Percentiles rank a stretch among this genome's conserved stretches.
Evolutionary conservation across 2,329 filamentous ascomycete genomes (phyloP).

Genomic region (Ceratocystis cacaofunesta): DNA sequence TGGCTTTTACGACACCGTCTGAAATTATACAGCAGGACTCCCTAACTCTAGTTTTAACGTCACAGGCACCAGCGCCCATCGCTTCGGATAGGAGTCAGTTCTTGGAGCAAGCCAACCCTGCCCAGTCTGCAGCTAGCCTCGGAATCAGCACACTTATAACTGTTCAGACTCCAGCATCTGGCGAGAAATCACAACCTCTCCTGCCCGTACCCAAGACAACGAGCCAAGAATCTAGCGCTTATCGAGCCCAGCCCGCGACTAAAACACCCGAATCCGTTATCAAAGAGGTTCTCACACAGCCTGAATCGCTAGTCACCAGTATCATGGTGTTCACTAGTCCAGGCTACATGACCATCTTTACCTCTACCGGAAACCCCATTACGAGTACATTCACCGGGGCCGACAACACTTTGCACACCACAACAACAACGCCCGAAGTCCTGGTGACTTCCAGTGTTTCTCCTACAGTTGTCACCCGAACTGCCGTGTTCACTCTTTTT

Average conservation of each 20-base stretch:
- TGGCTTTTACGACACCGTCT: neutral
- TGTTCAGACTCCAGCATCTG: neutral
- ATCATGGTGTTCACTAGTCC: neutral
- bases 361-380: neutral
- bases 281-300: neutral
- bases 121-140: neutral
- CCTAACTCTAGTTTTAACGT: neutral
- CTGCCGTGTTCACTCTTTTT: neutral
- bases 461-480: neutral
- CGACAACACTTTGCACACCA: neutral
- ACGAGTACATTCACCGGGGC: neutral
- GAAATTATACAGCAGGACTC: neutral
- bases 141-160: neutral
- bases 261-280: neutral
- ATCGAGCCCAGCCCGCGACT: neutral
- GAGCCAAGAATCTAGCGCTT: neutral
- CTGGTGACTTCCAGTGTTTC: neutral
- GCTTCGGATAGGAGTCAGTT: neutral
- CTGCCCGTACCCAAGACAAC: neutral
- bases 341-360: neutral
- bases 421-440: neutral
- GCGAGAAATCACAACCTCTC: neutral
- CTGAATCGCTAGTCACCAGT: neutral
- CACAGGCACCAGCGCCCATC: neutral
- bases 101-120: neutral